Percentiles rank a stretch among this genome's conserved stretches.
phyloP scores from a whole-genome alignment of 306 rosid genomes.

The Crotalaria pallida region DNA sequence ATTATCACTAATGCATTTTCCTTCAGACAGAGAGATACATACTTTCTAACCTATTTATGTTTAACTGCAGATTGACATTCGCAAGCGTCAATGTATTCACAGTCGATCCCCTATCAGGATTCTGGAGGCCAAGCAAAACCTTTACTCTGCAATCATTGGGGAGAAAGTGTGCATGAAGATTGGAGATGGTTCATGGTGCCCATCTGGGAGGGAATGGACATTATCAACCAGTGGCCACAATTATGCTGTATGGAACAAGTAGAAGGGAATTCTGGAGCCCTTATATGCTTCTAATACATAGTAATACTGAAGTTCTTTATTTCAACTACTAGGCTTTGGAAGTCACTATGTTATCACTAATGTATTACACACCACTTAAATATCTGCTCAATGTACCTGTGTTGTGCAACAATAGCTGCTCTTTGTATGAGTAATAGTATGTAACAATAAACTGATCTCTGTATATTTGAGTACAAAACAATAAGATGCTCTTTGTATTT shows the following conservation, averaged over 20 bases:
- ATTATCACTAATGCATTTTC: neutral
- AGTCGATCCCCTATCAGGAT: conserved; percentile 72
- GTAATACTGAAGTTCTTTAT: neutral
- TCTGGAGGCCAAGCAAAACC: conserved; percentile 68
- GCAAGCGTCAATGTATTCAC: conserved; percentile 70
- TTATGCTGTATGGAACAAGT: conserved; percentile 86
- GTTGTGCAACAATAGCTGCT: neutral
- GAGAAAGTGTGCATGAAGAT: conserved; percentile 83
- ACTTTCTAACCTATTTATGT: neutral
- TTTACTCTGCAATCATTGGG: conserved; percentile 80
- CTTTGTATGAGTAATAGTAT: neutral
- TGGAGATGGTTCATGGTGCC: conserved; percentile 86
- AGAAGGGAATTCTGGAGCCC: neutral
- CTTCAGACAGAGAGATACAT: neutral
- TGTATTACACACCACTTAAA: neutral
- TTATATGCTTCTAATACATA: neutral
- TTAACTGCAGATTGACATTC: conserved; percentile 56
- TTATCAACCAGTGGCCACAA: conserved; percentile 64
- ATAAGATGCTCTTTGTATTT: neutral
- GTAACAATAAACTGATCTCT: neutral
- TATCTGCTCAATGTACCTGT: neutral
- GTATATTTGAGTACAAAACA: neutral
- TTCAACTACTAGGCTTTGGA: neutral
- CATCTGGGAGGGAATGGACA: conserved; percentile 71
- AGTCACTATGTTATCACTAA: neutral